Base-by-base conservation (phyloP, 2,329 filamentous ascomycete genomes). In the Blastomyces percursus region DNA sequence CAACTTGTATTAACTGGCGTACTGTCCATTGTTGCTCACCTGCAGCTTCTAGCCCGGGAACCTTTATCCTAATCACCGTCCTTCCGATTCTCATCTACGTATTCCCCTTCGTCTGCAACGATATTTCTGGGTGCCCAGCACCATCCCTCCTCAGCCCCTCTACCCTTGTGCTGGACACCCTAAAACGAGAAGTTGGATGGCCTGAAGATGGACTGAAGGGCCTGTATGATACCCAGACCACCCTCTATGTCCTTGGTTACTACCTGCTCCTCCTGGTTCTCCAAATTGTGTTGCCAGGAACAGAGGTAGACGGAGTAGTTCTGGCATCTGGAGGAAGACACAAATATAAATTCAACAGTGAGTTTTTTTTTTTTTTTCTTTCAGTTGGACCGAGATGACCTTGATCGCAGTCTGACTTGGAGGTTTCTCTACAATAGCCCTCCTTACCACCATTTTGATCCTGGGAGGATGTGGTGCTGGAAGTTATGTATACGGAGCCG, bases 101-200 rank as follows among this genome's bases (percentile, higher is more conserved):
- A 69, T 87, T 93, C 72, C 82, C 86, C 56, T 96, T 96, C 72
- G 80, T 88, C 70, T 96, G 93, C 82, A 97, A 96, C 78, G 92
- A 97, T 74, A 80, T 95, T 66, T 88, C 90, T 9, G 93, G 94
- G 63, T 97, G 94, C 72, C 94, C 93, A 56, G 87, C 90, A 2
- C 91, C 92, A 3, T 91, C 89, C 3, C 81, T 93, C 9, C 82
- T 96, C 46, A 81, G 82, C 67, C 91, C 89, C 40, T 86, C 82
- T 62, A 88, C 84, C 9, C 77, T 96, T 64, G 86, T 86, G 51
- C 78, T 91, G 57, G 83, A 87, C 24, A 83, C 84, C 69, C 78
- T 96, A 68, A 94, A 93, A 78, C 73, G 79, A 62, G 91, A 96
- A 71, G 84, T 90, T 52, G 91, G 89, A 68, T 96, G 92, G 90